Evolutionary conservation across 2,329 filamentous ascomycete genomes (phyloP).

Genomic region (Xylariaceae sp.): DNA sequence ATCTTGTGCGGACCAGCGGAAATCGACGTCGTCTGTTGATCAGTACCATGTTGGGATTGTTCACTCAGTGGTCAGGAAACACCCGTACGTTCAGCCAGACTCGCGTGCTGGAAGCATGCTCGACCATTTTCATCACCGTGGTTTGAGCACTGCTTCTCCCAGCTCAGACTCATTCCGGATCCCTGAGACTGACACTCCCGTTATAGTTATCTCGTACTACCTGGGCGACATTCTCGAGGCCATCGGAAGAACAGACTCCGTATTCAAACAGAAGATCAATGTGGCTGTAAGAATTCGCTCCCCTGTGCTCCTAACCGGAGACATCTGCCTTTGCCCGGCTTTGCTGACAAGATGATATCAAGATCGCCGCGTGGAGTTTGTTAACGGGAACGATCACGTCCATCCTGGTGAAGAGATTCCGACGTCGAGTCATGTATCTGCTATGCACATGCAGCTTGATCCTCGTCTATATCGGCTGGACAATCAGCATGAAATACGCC

Average conservation of each 20-base stretch:
- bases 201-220: slow-evolving; percentile 38
- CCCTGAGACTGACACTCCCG: slow-evolving; percentile 21
- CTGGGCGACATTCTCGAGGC: slow-evolving; percentile 39
- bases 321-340: neutral
- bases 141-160: neutral
- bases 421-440: slow-evolving; percentile 35
- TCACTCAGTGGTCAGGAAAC: slow-evolving; percentile 33
- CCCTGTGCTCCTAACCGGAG: neutral
- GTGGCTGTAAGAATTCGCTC: slow-evolving; percentile 30
- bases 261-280: slow-evolving; percentile 43
- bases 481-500: slow-evolving; percentile 40
- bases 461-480: slow-evolving; percentile 46
- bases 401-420: slow-evolving; percentile 37
- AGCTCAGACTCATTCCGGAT: neutral
- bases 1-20: slow-evolving; percentile 38
- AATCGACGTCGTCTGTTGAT: slow-evolving; percentile 38
- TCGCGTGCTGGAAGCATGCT: neutral
- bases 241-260: slow-evolving; percentile 39
- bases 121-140: too few species aligned
- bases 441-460: slow-evolving; percentile 41
- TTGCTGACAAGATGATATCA: neutral
- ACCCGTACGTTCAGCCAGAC: slow-evolving; percentile 12
- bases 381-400: slow-evolving; percentile 39
- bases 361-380: slow-evolving; percentile 41
- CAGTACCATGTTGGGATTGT: slow-evolving; percentile 36